These are phyloP conservation scores for Dothideomycetes sp. DNA, from an alignment of 2,329 filamentous ascomycete species.

Conservation along the genomic window DNA sequence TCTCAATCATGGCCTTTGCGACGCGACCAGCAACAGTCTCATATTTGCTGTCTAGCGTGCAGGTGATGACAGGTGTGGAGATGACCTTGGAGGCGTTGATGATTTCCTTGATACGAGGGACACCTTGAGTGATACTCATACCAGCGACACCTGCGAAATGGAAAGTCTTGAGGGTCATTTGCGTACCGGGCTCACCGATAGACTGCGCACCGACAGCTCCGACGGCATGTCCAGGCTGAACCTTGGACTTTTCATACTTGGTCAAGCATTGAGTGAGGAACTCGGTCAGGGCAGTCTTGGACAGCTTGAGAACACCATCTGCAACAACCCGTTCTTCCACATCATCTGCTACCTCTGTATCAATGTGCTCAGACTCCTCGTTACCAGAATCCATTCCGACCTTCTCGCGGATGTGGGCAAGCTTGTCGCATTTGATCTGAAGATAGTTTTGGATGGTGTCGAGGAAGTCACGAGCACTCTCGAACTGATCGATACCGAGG, in stretches of 20 bases:
- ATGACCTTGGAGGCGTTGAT: constrained; percentile 96
- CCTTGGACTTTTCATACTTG: constrained; percentile 84
- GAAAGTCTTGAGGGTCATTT: constrained; percentile 99
- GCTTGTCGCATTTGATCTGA: constrained; percentile 16
- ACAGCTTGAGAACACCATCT: constrained; percentile 76
- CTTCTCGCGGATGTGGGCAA: constrained; percentile 16
- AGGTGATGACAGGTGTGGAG: constrained; percentile 87
- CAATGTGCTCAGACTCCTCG: constrained; percentile 1
- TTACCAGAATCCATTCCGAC: constrained; percentile 7
- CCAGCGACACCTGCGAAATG: constrained; percentile 99
- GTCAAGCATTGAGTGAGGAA: constrained; percentile 76
- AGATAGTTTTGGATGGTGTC: constrained; percentile 67
- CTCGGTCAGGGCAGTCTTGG: constrained; percentile 55
- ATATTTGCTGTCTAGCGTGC: constrained; percentile 65
- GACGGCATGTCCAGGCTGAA: constrained; percentile 90
- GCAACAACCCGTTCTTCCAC: constrained; percentile 24
- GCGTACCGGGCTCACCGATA: constrained; percentile 94
- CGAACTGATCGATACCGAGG: constrained; percentile 43
- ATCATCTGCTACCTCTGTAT: constrained; percentile 6
- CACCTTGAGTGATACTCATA: constrained; percentile 99
- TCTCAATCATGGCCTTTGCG: constrained; percentile 88
- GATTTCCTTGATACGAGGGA: constrained; percentile 99
- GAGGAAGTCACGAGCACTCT: constrained; percentile 74
- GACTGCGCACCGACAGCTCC: constrained; percentile 95
- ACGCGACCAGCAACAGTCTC: constrained; percentile 73